Evolutionary conservation across 441 rosid species (phyloP), one percentile per base, ranked within the genome.

Genomic region (Arabidopsis lyrata): DNA sequence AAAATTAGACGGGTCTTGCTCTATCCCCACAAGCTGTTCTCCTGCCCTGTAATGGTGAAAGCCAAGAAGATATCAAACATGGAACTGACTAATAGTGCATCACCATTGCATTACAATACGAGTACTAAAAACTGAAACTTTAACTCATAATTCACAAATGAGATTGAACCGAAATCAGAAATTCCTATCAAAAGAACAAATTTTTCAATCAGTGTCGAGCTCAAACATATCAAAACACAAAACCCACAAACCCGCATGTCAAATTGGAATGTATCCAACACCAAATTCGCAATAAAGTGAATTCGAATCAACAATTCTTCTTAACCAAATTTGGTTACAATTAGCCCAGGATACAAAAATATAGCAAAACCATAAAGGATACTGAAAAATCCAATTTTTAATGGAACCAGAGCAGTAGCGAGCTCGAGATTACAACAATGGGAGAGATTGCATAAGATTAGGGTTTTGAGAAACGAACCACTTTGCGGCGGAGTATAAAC

Each of bases 1-100:
- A 69, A 80, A 91, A 77, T 87, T 88, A 27, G 91, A 85, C 0
- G 89, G 91, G 82, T 91, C 98, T 64, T 85, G 95, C 81, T 91
- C 97, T 6, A 93, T 90, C 72, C 92, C 98, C 47, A 93, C 90
- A 6, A 93, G 82, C 78, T 91, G 98, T 68, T 93, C 98, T 16
- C 84, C 97, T 6, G 93, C 98, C 98, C 98, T 93, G 83, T 44
- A 77, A 36, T 60, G 3, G 3, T 77, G 29, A 61, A 34, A 55
- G 12, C 22, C 53, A 54, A 27, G 52, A 29, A 53, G n/a, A 45
- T 18, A 2, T 63, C 54, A 52, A 38, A 39, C 10, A 39, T n/a
- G 9, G 53, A 15, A 16, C 34, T 44, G 7, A 16, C 47, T 34
- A n/a, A 53, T 27, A 53, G 4, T 16, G 29, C 47, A 35, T 16